Base-by-base conservation (phyloP, 2,329 filamentous ascomycete genomes). In the Penicillium sp. region DNA sequence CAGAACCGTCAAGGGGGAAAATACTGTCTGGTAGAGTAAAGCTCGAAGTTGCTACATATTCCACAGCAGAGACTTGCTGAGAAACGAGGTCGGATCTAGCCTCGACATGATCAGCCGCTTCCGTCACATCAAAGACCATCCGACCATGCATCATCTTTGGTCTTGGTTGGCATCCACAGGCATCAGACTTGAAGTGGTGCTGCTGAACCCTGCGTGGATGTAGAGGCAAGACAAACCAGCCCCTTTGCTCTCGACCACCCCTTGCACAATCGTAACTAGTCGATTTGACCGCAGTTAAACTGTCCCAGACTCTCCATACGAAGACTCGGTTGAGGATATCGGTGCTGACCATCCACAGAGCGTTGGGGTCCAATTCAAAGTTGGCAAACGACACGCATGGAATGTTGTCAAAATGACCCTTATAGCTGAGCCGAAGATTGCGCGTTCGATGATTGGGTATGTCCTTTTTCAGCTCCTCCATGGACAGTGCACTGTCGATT, bases 371-470 rank as follows among this genome's bases (percentile, higher is more conserved):
- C 39, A 81, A 72, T 16, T 79, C 78, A 37, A 76, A 83, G 58
- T 86, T 86, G 56, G 83, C 77, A 64, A 87, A 86, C 0, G 77
- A 75, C 21, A 87, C 75, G 44, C 75, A 75, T 2, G 84, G 84
- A 18, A 86, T 82, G 60, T 87, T 86, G 9, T 70, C 64, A 23
- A 63, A 64, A 62, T 79, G 77, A 4, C 75, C 75, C 10, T 56
- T 64, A 38, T 79, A 74, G 15, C 67, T 73, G 39, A 79, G 63
- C 38, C 72, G 73, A 34, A 78, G 66, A 56, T 79, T 79, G 15
- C 68, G 68, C 8, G 70, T 70, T 29, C 77, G 73, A 52, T 72
- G 66, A 18, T 65, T 60, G 10, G 66, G 68, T 60, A 68, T 67
- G 13, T 66, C 46, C 31, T 61, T 59, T 29, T 59, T 66, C 41